Percentiles rank a stretch among this genome's conserved stretches.
Conservation (phyloP, 495 filamentous ascomycete species). For the Penicillium steckii region DNA sequence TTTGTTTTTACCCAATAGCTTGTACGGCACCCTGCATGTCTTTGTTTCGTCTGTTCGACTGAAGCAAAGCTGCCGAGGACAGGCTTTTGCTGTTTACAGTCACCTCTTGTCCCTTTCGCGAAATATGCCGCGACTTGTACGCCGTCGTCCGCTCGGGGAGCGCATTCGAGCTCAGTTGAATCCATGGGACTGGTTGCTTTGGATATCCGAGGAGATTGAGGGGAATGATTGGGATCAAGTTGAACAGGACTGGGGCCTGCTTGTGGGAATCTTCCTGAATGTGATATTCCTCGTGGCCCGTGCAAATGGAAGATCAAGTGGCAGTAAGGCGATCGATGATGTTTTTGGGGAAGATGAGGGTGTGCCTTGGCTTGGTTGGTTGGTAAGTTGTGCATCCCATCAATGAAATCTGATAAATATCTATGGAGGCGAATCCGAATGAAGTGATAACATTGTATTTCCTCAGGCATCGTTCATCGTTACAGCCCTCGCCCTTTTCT, state of each 20-base stretch:
- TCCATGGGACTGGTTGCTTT: constrained; percentile 83
- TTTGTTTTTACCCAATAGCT: not conserved
- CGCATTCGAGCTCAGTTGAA: constrained; percentile 78
- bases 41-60: not conserved
- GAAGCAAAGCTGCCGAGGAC: constrained; percentile 23
- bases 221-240: constrained; percentile 83
- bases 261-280: constrained; percentile 74
- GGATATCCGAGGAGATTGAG: constrained; percentile 86
- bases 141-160: constrained; percentile 70
- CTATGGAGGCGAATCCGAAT: not conserved
- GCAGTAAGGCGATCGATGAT: constrained; percentile 59
- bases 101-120: constrained; percentile 10
- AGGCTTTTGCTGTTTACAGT: constrained; percentile 12
- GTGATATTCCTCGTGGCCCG: constrained; percentile 77
- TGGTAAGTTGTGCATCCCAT: constrained; percentile 58
- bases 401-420: not conserved
- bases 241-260: constrained; percentile 67
- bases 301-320: constrained; percentile 60
- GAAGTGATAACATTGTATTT: not conserved
- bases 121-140: constrained; percentile 74
- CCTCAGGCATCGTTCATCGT: constrained; percentile 65
- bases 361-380: constrained; percentile 66
- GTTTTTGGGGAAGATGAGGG: constrained; percentile 76
- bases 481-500: constrained; percentile 62
- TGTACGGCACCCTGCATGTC: constrained; percentile 7